Base-by-base conservation (phyloP, 2,329 filamentous ascomycete species). In the Exserohilum turcica region DNA sequence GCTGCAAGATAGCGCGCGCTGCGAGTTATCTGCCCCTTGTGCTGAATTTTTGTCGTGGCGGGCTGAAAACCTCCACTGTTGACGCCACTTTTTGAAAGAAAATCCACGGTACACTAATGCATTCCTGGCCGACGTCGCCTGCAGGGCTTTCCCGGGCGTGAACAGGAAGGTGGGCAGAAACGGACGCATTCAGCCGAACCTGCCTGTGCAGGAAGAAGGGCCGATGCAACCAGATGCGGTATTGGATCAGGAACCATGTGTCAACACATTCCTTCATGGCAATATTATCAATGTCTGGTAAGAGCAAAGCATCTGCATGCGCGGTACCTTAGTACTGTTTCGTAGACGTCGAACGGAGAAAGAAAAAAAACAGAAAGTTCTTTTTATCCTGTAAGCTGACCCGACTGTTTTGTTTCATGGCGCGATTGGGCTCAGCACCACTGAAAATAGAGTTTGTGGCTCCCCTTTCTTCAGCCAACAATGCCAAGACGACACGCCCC, bases 31-130 rank as follows among this genome's bases (percentile, higher is more conserved):
- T 48, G 27, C 32, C 24, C 29, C 21, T 27, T 21, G 21, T 13
- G 29, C 31, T 24, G 10, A 42, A 42, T 21, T 19, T 19, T 13
- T 29, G 33, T 43, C 43, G 24, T 32, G 42, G 32, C 27, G 33
- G 21, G n/a, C 31, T 29, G 24, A 13, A 35, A 18, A 13, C 19
- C 10, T 38, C 37, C 43, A 31, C 29, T 24, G 32, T 24, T 12
- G 35, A 44, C 27, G 32, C 35, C 18, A 24, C 18, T 43, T 35
- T 42, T 43, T 43, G 33, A 27, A 45, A 27, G 13, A 46, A 27
- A 38, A 33, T 38, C 32, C 38, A 43, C 42, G 36, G 42, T 46
- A 38, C 47, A 33, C 37, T 54, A 46, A 42, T 36, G 36, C 29
- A 45, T 16, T 9, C 36, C 35, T 28, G 43, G 42, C 36, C 9